A percentile compares a stretch with the other conserved stretches of the same genome.
Evolutionary conservation across 192 early-diverging fungal genomes (phyloP).

Genomic region (Phlyctochytrium bullatum): DNA sequence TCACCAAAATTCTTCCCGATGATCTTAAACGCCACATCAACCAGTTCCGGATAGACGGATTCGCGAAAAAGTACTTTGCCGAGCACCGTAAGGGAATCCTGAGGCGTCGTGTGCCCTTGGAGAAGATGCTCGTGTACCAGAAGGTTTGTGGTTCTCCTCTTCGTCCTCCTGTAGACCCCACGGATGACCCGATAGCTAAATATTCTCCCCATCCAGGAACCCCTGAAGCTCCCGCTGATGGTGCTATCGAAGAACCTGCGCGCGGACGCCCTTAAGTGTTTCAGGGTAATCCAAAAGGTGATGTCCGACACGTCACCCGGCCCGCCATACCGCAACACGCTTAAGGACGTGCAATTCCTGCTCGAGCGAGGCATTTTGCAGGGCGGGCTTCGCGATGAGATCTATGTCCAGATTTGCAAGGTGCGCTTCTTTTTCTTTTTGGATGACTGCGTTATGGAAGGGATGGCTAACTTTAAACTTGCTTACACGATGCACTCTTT

Average conservation of each 20-base stretch:
- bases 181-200: too few species aligned
- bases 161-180: background rate
- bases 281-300: slow-evolving; percentile 77
- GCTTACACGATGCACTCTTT: background rate
- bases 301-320: slow-evolving; percentile 70
- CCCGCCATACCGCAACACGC: slow-evolving; percentile 32
- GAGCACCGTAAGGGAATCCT: slow-evolving; percentile 86
- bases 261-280: slow-evolving; percentile 84
- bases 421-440: slow-evolving; percentile 10
- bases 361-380: slow-evolving; percentile 73
- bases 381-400: slow-evolving; percentile 85
- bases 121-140: slow-evolving; percentile 82
- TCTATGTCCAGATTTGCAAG: slow-evolving; percentile 92
- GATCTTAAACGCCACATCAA: slow-evolving; percentile 66
- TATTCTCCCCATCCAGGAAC: slow-evolving; percentile 49
- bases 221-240: slow-evolving; percentile 76
- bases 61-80: slow-evolving; percentile 88
- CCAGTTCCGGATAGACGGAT: slow-evolving; percentile 80
- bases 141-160: slow-evolving; percentile 43
- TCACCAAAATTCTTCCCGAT: slow-evolving; percentile 27
- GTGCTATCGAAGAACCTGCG: slow-evolving; percentile 75
- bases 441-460: too few species aligned
- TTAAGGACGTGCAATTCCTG: slow-evolving; percentile 71
- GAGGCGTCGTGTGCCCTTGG: slow-evolving; percentile 78
- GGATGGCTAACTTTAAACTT: background rate